Evolutionary conservation across 345 rosid genomes (phyloP), one percentile per base, ranked within the genome.

Genomic region (Aquilaria malaccensis): DNA sequence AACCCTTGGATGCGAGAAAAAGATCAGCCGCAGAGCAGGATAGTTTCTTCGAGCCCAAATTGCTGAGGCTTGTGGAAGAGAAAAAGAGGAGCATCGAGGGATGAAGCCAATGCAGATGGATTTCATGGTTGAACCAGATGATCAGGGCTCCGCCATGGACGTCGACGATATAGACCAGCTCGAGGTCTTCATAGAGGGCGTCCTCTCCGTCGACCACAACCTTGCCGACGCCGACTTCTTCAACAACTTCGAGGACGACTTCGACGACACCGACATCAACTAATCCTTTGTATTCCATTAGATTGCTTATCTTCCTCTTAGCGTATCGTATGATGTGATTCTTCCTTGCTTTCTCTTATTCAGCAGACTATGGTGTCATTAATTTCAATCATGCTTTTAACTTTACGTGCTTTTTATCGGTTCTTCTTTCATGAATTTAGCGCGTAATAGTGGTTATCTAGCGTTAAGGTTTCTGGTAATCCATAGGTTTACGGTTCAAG

Each of bases 201-300:
- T 76, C 57, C 67, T 84, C 72, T 55, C 77, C 52, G 60, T 70
- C 45, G 96, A 87, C 61, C 81, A 66, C 83, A 89, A 85, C 75
- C 88, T 85, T 63, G 80, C 80, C 61, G 94, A 93, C 57, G 83
- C 94, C 49, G 91, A 93, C 70, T 93, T 93, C 88, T 89, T 89
- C 89, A 93, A 92, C 72, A 72, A 58, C 37, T 89, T 92, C 78
- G 77, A 81, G 53, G 96, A 92, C 80, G 96, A 92, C 67, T 93
- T 89, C 77, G 88, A 93, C 45, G 98, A 93, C 67, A 7, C 81
- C 33, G 97, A 93, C 75, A 83, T 93, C 85, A 84, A 84, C 66
- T 89, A 76, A 80, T 64, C 45, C 46, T 12, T 10, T 9, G 6
- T 41, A 47, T 7, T 53, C 7, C 30, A 14, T 13, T 53, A 11